A percentile compares a stretch with the other conserved stretches of the same genome.
Conservation (phyloP, 148 eudicot genomes). For the Rhododendron williamsianum region DNA sequence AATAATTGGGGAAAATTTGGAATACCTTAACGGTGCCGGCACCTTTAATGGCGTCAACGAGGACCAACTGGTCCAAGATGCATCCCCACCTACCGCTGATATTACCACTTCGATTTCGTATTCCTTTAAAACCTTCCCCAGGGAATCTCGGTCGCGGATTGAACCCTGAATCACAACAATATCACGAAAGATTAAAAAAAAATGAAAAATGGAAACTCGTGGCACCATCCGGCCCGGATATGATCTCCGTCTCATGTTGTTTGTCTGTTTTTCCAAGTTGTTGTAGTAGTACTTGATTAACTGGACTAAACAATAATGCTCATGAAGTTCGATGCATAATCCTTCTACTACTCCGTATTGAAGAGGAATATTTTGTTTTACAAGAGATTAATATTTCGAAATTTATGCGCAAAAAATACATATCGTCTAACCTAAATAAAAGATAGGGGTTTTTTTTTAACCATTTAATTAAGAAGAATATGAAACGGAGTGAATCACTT, state of each 20-base stretch:
- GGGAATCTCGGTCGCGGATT: slow-evolving; percentile 3
- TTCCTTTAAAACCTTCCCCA: slow-evolving; percentile 10
- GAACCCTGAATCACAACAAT: slow-evolving; percentile 6
- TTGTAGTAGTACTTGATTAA: not conserved
- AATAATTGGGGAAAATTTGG: not conserved
- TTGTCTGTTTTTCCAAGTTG: not conserved
- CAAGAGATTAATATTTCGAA: not conserved
- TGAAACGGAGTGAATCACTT: too few species aligned
- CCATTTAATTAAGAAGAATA: too few species aligned
- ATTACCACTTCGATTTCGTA: not conserved
- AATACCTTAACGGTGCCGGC: slow-evolving; percentile 1
- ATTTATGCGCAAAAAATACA: not conserved
- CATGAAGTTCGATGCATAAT: not conserved
- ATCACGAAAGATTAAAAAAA: not conserved
- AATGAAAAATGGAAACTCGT: not conserved
- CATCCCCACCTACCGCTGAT: slow-evolving; percentile 1
- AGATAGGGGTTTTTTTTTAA: too few species aligned
- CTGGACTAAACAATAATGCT: not conserved
- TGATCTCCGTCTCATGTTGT: too few species aligned
- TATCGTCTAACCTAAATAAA: not conserved
- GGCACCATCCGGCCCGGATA: too few species aligned
- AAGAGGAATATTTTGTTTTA: not conserved
- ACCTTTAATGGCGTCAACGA: not conserved
- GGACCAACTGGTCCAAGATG: not conserved
- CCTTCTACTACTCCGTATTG: not conserved